A percentile compares a stretch with the other conserved stretches of the same genome.
Evolutionary conservation across 2,329 filamentous ascomycete species (phyloP).

Genomic region (Cyanodermella asteris): DNA sequence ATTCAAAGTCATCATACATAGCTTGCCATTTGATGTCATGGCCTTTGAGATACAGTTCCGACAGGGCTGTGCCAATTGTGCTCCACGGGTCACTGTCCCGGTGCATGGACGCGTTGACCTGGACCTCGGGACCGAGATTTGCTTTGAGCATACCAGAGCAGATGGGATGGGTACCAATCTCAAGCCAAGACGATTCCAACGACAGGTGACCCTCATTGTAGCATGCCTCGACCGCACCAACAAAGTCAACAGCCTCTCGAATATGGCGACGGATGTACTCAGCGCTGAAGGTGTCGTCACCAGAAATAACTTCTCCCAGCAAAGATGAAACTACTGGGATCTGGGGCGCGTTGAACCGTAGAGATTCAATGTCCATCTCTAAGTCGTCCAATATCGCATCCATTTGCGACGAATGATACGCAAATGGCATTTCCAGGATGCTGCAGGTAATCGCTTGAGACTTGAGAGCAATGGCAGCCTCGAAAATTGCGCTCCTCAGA

Average conservation of each 20-base stretch:
- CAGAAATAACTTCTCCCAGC: constrained; percentile 35
- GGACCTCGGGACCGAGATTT: constrained; percentile 32
- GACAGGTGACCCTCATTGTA: constrained; percentile 35
- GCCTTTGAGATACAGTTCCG: constrained; percentile 37
- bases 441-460: constrained; percentile 34
- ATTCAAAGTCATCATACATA: constrained; percentile 39
- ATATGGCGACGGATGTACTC: constrained; percentile 43
- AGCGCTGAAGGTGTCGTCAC: constrained; percentile 33
- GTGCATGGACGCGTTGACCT: constrained; percentile 37
- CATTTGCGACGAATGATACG: constrained; percentile 44
- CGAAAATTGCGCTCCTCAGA: constrained; percentile 34
- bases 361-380: constrained; percentile 21
- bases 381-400: constrained; percentile 40
- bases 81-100: constrained; percentile 42
- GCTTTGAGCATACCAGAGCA: constrained; percentile 46
- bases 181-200: constrained; percentile 47
- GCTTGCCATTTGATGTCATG: constrained; percentile 48
- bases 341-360: constrained; percentile 34
- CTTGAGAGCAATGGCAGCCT: constrained; percentile 26
- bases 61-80: constrained; percentile 36
- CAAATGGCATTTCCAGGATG: constrained; percentile 42
- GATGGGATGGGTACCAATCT: constrained; percentile 51
- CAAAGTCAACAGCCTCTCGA: constrained; percentile 50
- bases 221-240: constrained; percentile 35
- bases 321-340: constrained; percentile 50